phyloP scores from a whole-genome alignment of 345 rosid genomes.

The Eucalyptus marginata region DNA sequence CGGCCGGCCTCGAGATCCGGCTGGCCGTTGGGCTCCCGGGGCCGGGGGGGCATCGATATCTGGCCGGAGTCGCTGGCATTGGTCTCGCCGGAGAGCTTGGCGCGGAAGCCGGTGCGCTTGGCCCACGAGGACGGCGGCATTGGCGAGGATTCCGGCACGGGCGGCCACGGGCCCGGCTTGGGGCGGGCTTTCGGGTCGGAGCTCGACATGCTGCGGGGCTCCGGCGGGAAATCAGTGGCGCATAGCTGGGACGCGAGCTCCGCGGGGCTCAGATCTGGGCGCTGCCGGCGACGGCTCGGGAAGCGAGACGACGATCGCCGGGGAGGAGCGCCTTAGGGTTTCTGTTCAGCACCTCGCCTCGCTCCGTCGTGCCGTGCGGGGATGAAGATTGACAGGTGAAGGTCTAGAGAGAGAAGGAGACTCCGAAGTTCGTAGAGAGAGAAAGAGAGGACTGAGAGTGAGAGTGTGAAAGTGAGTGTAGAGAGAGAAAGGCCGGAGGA shows the following conservation, averaged over 20 bases:
- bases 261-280: slow-evolving; percentile 12
- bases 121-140: slow-evolving; percentile 96
- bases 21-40: slow-evolving; percentile 27
- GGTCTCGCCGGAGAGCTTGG: slow-evolving; percentile 92
- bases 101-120: slow-evolving; percentile 80
- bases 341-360: not conserved
- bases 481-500: not conserved
- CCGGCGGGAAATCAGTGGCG: not conserved
- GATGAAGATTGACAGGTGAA: not conserved
- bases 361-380: not conserved
- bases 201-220: slow-evolving; percentile 33
- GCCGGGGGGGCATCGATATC: slow-evolving; percentile 32
- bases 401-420: not conserved
- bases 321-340: not conserved
- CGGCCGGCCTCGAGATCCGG: slow-evolving; percentile 81
- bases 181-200: slow-evolving; percentile 64
- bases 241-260: not conserved
- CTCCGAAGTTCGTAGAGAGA: not conserved
- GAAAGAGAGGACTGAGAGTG: not conserved
- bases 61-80: slow-evolving; percentile 75
- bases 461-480: not conserved
- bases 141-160: slow-evolving; percentile 63
- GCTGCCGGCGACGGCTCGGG: not conserved
- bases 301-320: not conserved
- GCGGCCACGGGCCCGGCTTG: slow-evolving; percentile 66